Evolutionary conservation across 352 stramenopile species (phyloP).

Genomic region (Phytophthora megakarya): DNA sequence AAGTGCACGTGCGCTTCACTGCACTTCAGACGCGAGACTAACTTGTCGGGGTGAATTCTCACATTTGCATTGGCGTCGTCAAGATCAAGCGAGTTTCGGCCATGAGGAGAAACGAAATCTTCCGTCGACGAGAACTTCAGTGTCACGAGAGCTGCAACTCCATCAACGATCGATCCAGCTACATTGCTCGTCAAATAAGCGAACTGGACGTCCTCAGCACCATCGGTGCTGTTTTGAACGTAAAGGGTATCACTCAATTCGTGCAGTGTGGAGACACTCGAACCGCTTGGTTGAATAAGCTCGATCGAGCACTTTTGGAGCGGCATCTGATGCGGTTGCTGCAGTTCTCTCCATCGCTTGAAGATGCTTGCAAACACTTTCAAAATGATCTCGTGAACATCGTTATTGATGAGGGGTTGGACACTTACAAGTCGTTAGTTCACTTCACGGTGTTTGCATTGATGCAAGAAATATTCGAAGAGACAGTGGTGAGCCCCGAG

Average conservation of each 20-base stretch:
- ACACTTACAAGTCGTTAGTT: conserved; percentile 2
- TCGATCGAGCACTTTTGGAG: conserved; percentile 15
- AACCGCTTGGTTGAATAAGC: conserved; percentile 1
- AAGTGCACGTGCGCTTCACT: conserved; percentile 17
- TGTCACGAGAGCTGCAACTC: conserved; percentile 6
- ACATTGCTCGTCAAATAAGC: conserved; percentile 13
- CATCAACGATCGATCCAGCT: conserved; percentile 26
- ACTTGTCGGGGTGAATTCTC: neutral
- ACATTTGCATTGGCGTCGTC: conserved; percentile 12
- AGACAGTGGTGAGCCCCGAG: neutral
- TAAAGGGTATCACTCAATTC: conserved; percentile 6
- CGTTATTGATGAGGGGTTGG: neutral
- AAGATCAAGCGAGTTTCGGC: neutral
- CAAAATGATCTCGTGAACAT: neutral
- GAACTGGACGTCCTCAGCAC: conserved; percentile 19
- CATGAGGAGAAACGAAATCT: conserved; percentile 10
- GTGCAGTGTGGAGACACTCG: conserved; percentile 15
- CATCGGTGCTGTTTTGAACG: conserved; percentile 15
- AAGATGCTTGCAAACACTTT: conserved; percentile 9
- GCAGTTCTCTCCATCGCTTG: conserved; percentile 21
- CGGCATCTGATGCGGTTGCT: conserved; percentile 15
- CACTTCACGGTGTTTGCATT: conserved; percentile 14
- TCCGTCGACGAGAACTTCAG: conserved; percentile 20
- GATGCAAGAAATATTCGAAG: neutral
- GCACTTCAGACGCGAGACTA: conserved; percentile 1